Percentiles rank a stretch among this genome's conserved stretches.
phyloP scores from a whole-genome alignment of 768 basidiomycete genomes.

The Suillus clintonianus region DNA sequence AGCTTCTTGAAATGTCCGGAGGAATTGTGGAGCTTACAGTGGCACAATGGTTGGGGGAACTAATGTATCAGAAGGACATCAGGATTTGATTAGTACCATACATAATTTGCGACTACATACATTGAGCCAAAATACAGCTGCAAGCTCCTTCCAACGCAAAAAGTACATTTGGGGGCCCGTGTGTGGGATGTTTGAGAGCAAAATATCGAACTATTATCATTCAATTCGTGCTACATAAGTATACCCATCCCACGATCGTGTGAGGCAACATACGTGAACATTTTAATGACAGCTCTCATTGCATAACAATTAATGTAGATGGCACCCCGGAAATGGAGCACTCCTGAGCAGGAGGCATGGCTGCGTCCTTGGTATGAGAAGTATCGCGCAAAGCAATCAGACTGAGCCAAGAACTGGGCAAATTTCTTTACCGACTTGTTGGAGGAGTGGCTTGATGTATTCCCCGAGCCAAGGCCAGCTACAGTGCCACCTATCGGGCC shows the following conservation, averaged over 20 bases:
- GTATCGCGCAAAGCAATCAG: neutral
- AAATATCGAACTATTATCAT: neutral
- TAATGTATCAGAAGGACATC: neutral
- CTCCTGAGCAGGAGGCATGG: neutral
- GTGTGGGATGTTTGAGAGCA: neutral
- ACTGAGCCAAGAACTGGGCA: neutral
- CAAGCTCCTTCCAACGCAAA: neutral
- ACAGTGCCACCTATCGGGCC: neutral
- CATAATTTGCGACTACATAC: neutral
- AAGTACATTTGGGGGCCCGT: neutral
- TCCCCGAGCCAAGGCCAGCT: neutral
- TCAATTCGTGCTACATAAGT: neutral
- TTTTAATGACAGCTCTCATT: neutral
- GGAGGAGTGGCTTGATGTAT: neutral
- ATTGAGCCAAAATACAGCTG: neutral
- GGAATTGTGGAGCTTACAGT: neutral
- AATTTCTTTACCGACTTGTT: neutral
- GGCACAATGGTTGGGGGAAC: neutral
- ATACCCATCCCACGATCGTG: neutral
- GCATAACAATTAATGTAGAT: slow-evolving; percentile 1
- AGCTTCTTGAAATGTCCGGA: neutral
- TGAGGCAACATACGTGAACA: neutral
- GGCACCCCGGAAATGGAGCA: neutral
- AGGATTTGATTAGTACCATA: neutral
- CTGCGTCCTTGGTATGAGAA: neutral